These are phyloP conservation scores for Pochonia chlamydosporia DNA, from an alignment of 2,329 filamentous ascomycete species.

Conservation along the genomic window DNA sequence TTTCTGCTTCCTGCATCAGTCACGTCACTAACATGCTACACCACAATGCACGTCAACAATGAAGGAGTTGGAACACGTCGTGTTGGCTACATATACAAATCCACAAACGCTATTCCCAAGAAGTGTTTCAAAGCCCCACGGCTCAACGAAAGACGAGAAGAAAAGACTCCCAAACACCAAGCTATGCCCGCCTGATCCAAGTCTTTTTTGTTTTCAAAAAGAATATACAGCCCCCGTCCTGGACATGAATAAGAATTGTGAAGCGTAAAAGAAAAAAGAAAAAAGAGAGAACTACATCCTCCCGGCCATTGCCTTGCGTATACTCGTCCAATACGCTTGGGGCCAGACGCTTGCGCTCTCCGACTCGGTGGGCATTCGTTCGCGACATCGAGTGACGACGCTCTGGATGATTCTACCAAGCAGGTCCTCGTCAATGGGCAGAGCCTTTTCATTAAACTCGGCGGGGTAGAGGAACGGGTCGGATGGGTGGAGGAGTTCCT, in stretches of 20 bases:
- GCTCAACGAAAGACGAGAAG: conserved; percentile 18
- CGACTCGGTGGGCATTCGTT: conserved; percentile 52
- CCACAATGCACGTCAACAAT: conserved; percentile 5
- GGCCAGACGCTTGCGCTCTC: conserved; percentile 54
- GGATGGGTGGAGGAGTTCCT: conserved; percentile 50
- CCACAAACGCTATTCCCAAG: background rate
- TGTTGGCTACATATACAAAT: conserved; percentile 13
- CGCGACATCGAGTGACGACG: conserved; percentile 52
- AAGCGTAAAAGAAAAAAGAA: background rate
- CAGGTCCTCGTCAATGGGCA: conserved; percentile 58
- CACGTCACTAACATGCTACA: no score
- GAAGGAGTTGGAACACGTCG: conserved; percentile 2
- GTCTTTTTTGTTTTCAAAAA: background rate
- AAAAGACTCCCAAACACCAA: conserved; percentile 24
- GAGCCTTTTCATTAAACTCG: conserved; percentile 46
- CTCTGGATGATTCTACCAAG: conserved; percentile 57
- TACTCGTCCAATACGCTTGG: conserved; percentile 54
- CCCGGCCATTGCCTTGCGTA: conserved; percentile 43
- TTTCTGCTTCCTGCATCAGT: no score
- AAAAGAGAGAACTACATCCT: conserved; percentile 17
- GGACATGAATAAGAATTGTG: no score
- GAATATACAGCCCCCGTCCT: no score
- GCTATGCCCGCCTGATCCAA: conserved; percentile 9
- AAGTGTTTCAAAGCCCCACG: conserved; percentile 10
- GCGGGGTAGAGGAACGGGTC: conserved; percentile 61